A percentile compares a stretch with the other conserved stretches of the same genome.
Evolutionary conservation across 2,329 filamentous ascomycete species (phyloP).

Genomic region (Ophiostoma sp.): DNA sequence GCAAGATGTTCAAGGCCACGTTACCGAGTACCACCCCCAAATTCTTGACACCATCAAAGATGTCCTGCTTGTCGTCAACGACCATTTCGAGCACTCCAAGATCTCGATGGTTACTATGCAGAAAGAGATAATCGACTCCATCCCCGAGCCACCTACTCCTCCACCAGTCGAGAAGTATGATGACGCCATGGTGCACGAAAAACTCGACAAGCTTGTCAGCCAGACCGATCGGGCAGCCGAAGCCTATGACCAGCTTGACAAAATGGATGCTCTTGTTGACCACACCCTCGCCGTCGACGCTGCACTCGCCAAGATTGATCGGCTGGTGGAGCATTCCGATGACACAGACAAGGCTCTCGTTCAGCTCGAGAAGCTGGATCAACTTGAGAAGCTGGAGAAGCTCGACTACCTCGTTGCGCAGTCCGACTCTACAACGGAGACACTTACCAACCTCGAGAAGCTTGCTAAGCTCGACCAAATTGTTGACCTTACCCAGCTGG

Average conservation of each 20-base stretch:
- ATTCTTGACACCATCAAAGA: slow-evolving; percentile 82
- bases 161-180: slow-evolving; percentile 60
- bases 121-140: slow-evolving; percentile 57
- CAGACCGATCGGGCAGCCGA: slow-evolving; percentile 62
- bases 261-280: slow-evolving; percentile 67
- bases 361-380: slow-evolving; percentile 21
- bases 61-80: slow-evolving; percentile 71
- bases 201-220: slow-evolving; percentile 54
- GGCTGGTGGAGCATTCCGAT: slow-evolving; percentile 25
- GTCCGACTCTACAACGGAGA: slow-evolving; percentile 59
- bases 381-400: slow-evolving; percentile 21
- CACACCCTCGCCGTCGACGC: slow-evolving; percentile 22
- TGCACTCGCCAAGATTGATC: slow-evolving; percentile 23
- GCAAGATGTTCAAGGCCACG: slow-evolving; percentile 68
- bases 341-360: slow-evolving; percentile 22
- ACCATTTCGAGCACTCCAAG: slow-evolving; percentile 87
- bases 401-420: slow-evolving; percentile 54
- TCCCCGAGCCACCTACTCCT: slow-evolving; percentile 54
- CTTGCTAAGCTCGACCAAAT: slow-evolving; percentile 22
- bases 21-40: slow-evolving; percentile 80
- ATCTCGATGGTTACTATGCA: slow-evolving; percentile 52
- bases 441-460: slow-evolving; percentile 44
- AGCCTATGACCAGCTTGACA: slow-evolving; percentile 68
- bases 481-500: slow-evolving; percentile 13
- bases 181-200: slow-evolving; percentile 54